Conservation (phyloP, 306 rosid species). For the Mucuna pruriens region DNA sequence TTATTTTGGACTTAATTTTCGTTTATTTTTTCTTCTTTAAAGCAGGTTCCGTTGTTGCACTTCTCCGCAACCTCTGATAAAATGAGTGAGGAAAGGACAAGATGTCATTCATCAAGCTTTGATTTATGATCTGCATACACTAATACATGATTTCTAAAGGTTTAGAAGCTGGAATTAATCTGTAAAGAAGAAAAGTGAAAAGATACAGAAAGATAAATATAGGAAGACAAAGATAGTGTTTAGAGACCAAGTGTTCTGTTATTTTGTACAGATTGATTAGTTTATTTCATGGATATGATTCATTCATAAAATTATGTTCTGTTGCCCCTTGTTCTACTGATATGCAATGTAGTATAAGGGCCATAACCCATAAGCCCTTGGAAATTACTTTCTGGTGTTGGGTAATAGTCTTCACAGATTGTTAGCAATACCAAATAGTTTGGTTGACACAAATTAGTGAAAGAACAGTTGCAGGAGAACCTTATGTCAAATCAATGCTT, state of each 20-base stretch:
- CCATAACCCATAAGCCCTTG: constrained; percentile 22
- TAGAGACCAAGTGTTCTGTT: constrained; percentile 47
- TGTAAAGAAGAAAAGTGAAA: constrained; percentile 56
- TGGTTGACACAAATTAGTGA: constrained; percentile 27
- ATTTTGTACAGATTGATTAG: constrained; percentile 62
- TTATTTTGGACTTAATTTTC: constrained; percentile 20
- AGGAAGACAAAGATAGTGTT: constrained; percentile 44
- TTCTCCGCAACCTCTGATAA: constrained; percentile 43
- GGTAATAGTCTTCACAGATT: constrained; percentile 38
- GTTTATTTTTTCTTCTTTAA: constrained; percentile 26
- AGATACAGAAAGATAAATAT: constrained; percentile 50
- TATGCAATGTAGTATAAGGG: constrained; percentile 35
- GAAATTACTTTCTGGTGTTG: constrained; percentile 31
- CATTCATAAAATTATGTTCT: constrained; percentile 43
- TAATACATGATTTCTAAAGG: constrained; percentile 40
- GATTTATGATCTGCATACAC: constrained; percentile 42
- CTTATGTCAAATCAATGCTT: constrained; percentile 20
- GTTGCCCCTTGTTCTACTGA: constrained; percentile 31
- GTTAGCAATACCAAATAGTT: constrained; percentile 31
- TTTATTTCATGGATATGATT: constrained; percentile 55
- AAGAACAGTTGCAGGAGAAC: neutral
- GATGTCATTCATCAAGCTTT: constrained; percentile 37
- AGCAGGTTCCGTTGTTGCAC: constrained; percentile 51
- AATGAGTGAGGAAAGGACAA: constrained; percentile 40
- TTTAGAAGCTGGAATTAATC: constrained; percentile 54